Evolutionary conservation across 371 early-diverging fungal species (phyloP), one percentile per base, ranked within the genome.

Genomic region (Circinella minor): DNA sequence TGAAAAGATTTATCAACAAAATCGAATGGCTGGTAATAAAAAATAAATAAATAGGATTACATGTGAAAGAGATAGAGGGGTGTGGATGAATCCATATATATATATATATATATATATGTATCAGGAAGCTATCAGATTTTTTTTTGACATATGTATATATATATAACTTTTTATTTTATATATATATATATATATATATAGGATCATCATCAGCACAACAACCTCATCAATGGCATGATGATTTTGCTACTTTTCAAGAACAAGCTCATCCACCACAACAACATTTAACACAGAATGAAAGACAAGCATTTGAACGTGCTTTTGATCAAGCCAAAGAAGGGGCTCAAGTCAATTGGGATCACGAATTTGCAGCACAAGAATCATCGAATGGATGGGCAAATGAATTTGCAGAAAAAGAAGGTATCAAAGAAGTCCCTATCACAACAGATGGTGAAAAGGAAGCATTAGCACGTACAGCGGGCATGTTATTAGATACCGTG

Each of bases 401-500:
- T 34, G 90, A 90, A 73, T 88, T 90, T 72, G 74, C 78, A 38
- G 74, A 76, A 55, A 61, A 75, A 51, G 57, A 57, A 34, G 57
- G 57, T 34, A 57, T 57, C 4, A 57, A 20, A 57, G 37, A 59
- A 18, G 11, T 11, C 43, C 59, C 61, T 17, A 39, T 46, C 4
- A 68, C 73, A 11, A 64, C 46, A 1, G 72, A 65, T 20, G 64
- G 18, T 9, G 71, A 66, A 8, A 71, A 75, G 57, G 90, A 95
- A 76, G 92, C 92, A 9, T 84, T 98, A 20, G 91, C 96, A 4
- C 86, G 87, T 63, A 93, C 95, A 3, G 99, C 99, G 5, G 93
- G 91, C 13, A 82, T 91, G 74, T 82, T 97, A 14, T 72, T 97
- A 11, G 91, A 93, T 57, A 87, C 93, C 8, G 92, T 97, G 7